Base-by-base conservation (phyloP, 176 grass and related monocot genomes). In the Poa pratensis region DNA sequence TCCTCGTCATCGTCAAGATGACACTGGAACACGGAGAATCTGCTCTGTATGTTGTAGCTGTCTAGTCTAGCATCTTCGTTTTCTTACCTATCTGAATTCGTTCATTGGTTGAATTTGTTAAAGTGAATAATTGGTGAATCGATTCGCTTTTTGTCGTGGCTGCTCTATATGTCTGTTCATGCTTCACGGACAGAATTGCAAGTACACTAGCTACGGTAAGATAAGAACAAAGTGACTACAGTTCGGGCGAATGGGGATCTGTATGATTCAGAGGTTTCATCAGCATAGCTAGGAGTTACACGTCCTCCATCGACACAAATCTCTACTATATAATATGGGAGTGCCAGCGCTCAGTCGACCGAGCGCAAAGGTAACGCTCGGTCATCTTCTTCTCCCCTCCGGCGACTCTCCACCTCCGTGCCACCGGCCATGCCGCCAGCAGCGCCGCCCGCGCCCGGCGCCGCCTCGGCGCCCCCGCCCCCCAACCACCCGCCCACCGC, bases 1-100 rank as follows among this genome's bases (percentile, higher is more conserved):
- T 86, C 82, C 3, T 89, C 92, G 1, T 87, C 91, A 35, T 78
- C 86, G 28, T 82, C 62, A 32, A 65, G 81, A 67, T 75, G 69
- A 42, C 64, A 69, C 27, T 23, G 26, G 26, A 34, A 9, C 17
- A 35, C 11, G 50, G 59, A 82, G 40, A 78, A 78, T 80, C 23
- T 63, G 52, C 9, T 72, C 30, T 30, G 30, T 30, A 30, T 73
- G 27, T 66, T 76, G 50, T 26, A 42, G 49, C 18, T 35, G 69
- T 76, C 37, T 71, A 42, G 43, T 67, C 50, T 78, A 40, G 70
- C 70, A 50, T 50, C 39, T 43, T n/a, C 3, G 15, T 9, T 68
- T 6, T 68, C 27, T 16, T 68, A 68, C 63, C 6, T 19, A 32
- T 24, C 10, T 77, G 37, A 62, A 76, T 76, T 70, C 26, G 65